Percentiles rank a stretch among this genome's conserved stretches.
These are phyloP conservation scores for Colletotrichum higginsianum DNA, from an alignment of 2,329 filamentous ascomycete species.

Conservation along the genomic window DNA sequence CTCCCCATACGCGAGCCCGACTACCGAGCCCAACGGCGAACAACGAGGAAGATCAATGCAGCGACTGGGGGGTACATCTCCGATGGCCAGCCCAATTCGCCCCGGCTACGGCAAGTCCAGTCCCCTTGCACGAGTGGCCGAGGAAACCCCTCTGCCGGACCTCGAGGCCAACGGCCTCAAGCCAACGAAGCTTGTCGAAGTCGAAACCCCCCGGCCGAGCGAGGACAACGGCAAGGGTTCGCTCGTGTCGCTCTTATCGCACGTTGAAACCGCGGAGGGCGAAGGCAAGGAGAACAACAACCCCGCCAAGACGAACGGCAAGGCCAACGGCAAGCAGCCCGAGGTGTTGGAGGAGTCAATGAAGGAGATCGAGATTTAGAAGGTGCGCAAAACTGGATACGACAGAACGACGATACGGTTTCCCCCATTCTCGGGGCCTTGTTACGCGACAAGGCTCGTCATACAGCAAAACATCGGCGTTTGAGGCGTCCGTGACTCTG, in stretches of 20 bases:
- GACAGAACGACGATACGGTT: constrained; percentile 47
- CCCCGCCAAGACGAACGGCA: constrained; percentile 58
- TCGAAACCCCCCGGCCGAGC: constrained; percentile 67
- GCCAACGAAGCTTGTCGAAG: constrained; percentile 68
- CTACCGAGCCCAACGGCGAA: constrained; percentile 68
- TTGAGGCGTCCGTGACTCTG: constrained; percentile 43
- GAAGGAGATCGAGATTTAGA: constrained; percentile 75
- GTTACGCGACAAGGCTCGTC: constrained; percentile 39
- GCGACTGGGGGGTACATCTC: constrained; percentile 75
- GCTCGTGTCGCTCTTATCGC: constrained; percentile 51
- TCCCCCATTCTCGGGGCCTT: constrained; percentile 40
- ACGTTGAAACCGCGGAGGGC: constrained; percentile 53
- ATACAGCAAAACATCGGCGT: constrained; percentile 44
- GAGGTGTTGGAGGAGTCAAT: constrained; percentile 65
- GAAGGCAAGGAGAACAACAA: constrained; percentile 56
- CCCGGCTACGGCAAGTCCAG: constrained; percentile 76
- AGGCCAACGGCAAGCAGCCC: constrained; percentile 57
- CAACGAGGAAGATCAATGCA: constrained; percentile 80
- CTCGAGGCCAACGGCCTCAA: constrained; percentile 55
- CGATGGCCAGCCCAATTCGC: constrained; percentile 75
- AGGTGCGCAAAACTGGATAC: constrained; percentile 45
- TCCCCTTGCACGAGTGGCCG: constrained; percentile 81
- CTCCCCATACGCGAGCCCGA: constrained; percentile 75
- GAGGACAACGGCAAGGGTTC: constrained; percentile 58
- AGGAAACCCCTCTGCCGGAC: constrained; percentile 69